Evolutionary conservation across 139 green algal species (phyloP).

Genomic region (Yamagishiella unicocca): DNA sequence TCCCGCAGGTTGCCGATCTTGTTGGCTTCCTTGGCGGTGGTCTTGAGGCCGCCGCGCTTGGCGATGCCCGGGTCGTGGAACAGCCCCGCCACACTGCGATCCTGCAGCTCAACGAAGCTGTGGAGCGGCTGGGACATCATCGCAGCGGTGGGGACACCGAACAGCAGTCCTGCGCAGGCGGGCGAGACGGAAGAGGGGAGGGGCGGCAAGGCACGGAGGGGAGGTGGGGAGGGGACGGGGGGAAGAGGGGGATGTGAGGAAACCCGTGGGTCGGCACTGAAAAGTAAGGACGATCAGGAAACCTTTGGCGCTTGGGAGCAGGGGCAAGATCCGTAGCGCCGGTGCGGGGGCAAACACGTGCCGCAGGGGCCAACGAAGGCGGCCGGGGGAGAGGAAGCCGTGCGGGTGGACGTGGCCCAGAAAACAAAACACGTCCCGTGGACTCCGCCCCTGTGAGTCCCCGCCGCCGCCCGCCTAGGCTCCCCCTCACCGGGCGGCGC

Average conservation of each 20-base stretch:
- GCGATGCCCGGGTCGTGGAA: constrained; percentile 41
- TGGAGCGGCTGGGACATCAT: background rate
- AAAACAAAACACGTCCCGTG: no score
- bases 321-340: no score
- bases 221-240: background rate
- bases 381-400: no score
- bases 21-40: constrained; percentile 17
- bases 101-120: constrained; percentile 19
- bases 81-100: constrained; percentile 25
- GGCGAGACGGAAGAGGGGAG: background rate
- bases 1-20: constrained; percentile 26
- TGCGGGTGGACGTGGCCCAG: no score
- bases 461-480: no score
- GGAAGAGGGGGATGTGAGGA: background rate
- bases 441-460: no score
- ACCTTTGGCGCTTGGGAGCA: no score
- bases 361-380: no score
- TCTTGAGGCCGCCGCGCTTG: constrained; percentile 37
- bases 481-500: constrained; percentile 6
- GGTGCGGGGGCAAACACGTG: no score
- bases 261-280: no score
- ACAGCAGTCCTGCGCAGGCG: constrained; percentile 16
- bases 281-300: no score
- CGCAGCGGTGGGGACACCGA: constrained; percentile 5
- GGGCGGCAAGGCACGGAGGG: no score